These are phyloP conservation scores for Podospora comata DNA, from an alignment of 495 filamentous ascomycete genomes.

Conservation along the genomic window DNA sequence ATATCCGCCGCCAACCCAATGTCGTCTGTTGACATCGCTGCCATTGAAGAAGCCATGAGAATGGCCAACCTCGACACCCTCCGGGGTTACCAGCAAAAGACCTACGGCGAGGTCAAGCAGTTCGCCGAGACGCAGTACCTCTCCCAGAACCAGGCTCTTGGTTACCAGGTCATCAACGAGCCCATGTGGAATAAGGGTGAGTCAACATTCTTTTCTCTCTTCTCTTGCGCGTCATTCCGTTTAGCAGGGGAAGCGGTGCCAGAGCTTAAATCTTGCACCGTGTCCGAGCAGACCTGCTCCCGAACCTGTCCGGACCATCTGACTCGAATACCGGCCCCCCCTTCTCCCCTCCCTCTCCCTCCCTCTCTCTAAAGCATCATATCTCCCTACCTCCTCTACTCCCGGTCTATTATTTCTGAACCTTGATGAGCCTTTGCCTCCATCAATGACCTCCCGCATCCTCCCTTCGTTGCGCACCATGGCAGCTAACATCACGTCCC, in stretches of 20 bases:
- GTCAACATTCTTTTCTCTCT: conserved; percentile 10
- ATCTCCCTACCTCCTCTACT: neutral
- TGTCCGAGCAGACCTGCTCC: neutral
- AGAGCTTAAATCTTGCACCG: neutral
- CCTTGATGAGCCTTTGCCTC: neutral
- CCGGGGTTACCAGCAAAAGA: conserved; percentile 50
- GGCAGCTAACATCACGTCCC: conserved; percentile 18
- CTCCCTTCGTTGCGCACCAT: conserved; percentile 11
- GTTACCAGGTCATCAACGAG: conserved; percentile 55
- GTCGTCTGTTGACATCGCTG: conserved; percentile 50
- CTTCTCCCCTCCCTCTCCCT: neutral
- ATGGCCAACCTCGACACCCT: conserved; percentile 52
- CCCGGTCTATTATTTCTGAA: neutral
- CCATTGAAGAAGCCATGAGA: conserved; percentile 53
- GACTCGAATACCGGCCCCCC: neutral
- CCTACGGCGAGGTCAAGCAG: conserved; percentile 52
- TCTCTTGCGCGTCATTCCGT: conserved; percentile 11
- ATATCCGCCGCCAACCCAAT: conserved; percentile 53
- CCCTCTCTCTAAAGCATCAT: neutral
- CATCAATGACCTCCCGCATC: conserved; percentile 7
- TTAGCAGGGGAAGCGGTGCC: conserved; percentile 4
- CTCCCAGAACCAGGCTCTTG: conserved; percentile 45
- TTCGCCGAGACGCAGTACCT: conserved; percentile 49
- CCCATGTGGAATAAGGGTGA: conserved; percentile 59
- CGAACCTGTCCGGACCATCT: neutral